These are phyloP conservation scores for Colletotrichum eremochloae DNA, from an alignment of 2,329 filamentous ascomycete species.

Conservation along the genomic window DNA sequence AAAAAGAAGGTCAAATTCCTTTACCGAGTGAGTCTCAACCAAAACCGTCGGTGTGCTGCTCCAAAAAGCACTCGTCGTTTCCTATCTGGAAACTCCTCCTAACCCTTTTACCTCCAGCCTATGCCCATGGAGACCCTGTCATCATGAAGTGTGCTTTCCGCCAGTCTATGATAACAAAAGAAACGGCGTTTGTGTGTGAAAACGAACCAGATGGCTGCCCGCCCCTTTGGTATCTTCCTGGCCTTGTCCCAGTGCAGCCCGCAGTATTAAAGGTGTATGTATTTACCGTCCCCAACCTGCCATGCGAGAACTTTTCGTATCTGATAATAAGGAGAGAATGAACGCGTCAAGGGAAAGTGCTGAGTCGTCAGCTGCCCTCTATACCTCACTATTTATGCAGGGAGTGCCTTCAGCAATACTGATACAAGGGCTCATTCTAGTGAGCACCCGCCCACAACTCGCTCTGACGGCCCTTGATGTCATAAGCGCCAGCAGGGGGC, in stretches of 20 bases:
- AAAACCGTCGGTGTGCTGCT: slow-evolving; percentile 13
- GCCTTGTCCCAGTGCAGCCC: slow-evolving; percentile 32
- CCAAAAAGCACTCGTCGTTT: slow-evolving; percentile 27
- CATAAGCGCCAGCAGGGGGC: slow-evolving; percentile 69
- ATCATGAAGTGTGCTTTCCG: slow-evolving; percentile 41
- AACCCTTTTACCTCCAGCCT: slow-evolving; percentile 35
- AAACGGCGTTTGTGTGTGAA: slow-evolving; percentile 32
- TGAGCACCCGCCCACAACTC: slow-evolving; percentile 67
- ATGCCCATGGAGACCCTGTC: slow-evolving; percentile 36
- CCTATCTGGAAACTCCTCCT: slow-evolving; percentile 38
- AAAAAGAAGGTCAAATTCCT: slow-evolving; percentile 29
- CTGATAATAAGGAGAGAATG: slow-evolving; percentile 8
- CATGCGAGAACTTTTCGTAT: slow-evolving; percentile 41
- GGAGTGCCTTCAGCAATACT: neutral
- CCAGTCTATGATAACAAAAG: slow-evolving; percentile 40
- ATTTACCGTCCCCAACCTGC: slow-evolving; percentile 41
- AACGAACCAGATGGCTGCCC: slow-evolving; percentile 36
- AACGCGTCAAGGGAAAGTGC: slow-evolving; percentile 6
- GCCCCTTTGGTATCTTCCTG: slow-evolving; percentile 38
- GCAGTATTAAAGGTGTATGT: slow-evolving; percentile 44
- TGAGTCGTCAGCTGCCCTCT: neutral
- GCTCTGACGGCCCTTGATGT: slow-evolving; percentile 69
- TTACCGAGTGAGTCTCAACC: slow-evolving; percentile 23
- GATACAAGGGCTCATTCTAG: slow-evolving; percentile 46
- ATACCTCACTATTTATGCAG: neutral